Conservation (phyloP, 768 basidiomycete genomes). For the Termitomyces sp. region DNA sequence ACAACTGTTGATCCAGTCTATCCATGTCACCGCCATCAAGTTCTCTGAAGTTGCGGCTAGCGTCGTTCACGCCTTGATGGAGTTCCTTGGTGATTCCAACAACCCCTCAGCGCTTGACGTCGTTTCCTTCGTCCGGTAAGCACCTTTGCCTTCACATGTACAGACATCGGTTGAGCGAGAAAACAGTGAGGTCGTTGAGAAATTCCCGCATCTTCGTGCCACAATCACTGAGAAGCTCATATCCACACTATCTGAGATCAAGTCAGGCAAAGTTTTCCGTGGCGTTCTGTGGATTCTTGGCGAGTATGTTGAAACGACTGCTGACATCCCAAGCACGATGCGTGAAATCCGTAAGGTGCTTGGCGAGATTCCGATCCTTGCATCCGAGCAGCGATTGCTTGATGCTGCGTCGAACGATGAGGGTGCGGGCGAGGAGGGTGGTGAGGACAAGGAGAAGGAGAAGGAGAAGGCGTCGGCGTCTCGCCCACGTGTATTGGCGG, state of each 20-base stretch:
- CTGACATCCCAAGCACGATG: slow-evolving; percentile 72
- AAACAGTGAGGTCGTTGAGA: slow-evolving; percentile 89
- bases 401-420: slow-evolving; percentile 61
- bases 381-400: slow-evolving; percentile 79
- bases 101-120: slow-evolving; percentile 96
- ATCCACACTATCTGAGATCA: slow-evolving; percentile 78
- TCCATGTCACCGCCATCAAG: slow-evolving; percentile 93
- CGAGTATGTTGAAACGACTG: slow-evolving; percentile 74
- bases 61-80: slow-evolving; percentile 91
- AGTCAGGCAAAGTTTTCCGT: slow-evolving; percentile 95
- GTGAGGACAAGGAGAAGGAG: slow-evolving; percentile 45
- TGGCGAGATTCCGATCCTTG: slow-evolving; percentile 96
- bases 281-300: slow-evolving; percentile 98
- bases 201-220: slow-evolving; percentile 83
- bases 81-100: slow-evolving; percentile 91
- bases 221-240: slow-evolving; percentile 86
- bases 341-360: slow-evolving; percentile 78
- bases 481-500: slow-evolving; percentile 81
- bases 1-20: slow-evolving; percentile 94
- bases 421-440: slow-evolving; percentile 36
- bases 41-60: slow-evolving; percentile 96
- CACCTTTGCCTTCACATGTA: neutral
- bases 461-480: slow-evolving; percentile 46
- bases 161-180: neutral
- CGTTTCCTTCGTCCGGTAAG: slow-evolving; percentile 60